Conservation (phyloP, 2,329 filamentous ascomycete species). For the Stenocarpella maydis region DNA sequence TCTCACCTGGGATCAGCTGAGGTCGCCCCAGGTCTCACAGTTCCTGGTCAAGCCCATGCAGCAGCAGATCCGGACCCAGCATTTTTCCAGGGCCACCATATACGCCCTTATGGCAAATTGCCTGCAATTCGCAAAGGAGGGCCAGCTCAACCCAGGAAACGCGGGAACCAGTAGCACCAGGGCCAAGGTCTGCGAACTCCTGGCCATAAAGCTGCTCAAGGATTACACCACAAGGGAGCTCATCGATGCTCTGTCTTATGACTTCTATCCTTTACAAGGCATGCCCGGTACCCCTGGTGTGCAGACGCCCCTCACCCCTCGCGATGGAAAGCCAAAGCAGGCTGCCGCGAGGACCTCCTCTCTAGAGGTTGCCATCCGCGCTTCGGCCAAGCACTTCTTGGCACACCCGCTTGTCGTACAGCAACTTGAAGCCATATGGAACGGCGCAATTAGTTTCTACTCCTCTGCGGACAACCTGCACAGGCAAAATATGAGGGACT, state of each 20-base stretch:
- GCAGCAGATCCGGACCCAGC: conserved; percentile 81
- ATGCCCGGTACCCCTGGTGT: conserved; percentile 56
- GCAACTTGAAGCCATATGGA: conserved; percentile 97
- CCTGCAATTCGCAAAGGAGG: conserved; percentile 90
- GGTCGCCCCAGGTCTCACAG: conserved; percentile 94
- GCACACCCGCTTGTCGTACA: conserved; percentile 92
- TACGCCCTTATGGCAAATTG: conserved; percentile 95
- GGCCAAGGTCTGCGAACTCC: conserved; percentile 86
- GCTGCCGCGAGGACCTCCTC: conserved; percentile 83
- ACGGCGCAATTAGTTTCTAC: conserved; percentile 93
- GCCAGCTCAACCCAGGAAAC: conserved; percentile 81
- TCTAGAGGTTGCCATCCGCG: conserved; percentile 90
- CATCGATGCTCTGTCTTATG: conserved; percentile 93
- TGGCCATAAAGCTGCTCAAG: conserved; percentile 88
- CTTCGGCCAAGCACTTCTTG: conserved; percentile 90
- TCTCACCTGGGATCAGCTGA: conserved; percentile 91
- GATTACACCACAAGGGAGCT: conserved; percentile 90
- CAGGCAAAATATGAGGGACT: conserved; percentile 55
- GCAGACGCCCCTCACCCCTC: conserved; percentile 50
- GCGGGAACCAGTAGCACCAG: conserved; percentile 84
- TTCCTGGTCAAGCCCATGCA: conserved; percentile 96
- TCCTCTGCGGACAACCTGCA: conserved; percentile 87
- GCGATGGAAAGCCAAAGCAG: conserved; percentile 55
- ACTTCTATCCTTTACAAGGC: conserved; percentile 92
- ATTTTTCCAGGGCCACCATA: conserved; percentile 86